Evolutionary conservation across 345 rosid species (phyloP), one percentile per base, ranked within the genome.

Genomic region (Eucalyptus rudis): DNA sequence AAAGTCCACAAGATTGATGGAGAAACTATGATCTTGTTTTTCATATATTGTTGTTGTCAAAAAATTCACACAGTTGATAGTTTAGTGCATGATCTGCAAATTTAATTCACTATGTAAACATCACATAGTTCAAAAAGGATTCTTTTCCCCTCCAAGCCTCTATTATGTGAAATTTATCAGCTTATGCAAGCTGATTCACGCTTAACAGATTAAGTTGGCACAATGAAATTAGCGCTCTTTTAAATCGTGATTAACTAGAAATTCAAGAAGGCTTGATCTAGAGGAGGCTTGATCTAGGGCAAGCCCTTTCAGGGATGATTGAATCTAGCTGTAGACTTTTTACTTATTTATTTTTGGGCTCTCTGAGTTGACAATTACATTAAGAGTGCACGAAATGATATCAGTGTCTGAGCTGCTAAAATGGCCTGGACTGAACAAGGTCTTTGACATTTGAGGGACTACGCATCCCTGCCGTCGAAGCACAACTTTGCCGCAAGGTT

Each of bases 21-120:
- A 64, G 76, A 64, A 64, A 64, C 36, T n/a, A 14, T 4, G 36
- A n/a, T n/a, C 20, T 14, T 64, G 2, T 14, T 0, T 64, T 64
- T 64, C 36, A 64, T 7, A 6, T 64, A 7, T 0, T 0, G 19
- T n/a, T 2, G 1, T 64, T 64, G 19, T 64, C 3, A 1, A 64
- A 13, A 64, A 64, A n/a, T 64, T 64, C 71, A 29, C 20, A 14
- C 3, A 14, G 19, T n/a, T 0, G 3, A 64, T 64, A 64, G n/a
- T 64, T 64, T 64, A 62, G 71, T n/a, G 71, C 71, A n/a, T 29
- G 31, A 64, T 64, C 71, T 64, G 36, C 36, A 64, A 7, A 13
- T 64, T 64, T 64, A 64, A 4, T 64, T 64, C 36, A 64, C 36
- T n/a, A 6, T 13, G 5, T 64, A 64, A 29, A 64, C 14, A 64